Evolutionary conservation across 1,139 yeast species (phyloP), one percentile per base, ranked within the genome.

Genomic region (Candida sojae): DNA sequence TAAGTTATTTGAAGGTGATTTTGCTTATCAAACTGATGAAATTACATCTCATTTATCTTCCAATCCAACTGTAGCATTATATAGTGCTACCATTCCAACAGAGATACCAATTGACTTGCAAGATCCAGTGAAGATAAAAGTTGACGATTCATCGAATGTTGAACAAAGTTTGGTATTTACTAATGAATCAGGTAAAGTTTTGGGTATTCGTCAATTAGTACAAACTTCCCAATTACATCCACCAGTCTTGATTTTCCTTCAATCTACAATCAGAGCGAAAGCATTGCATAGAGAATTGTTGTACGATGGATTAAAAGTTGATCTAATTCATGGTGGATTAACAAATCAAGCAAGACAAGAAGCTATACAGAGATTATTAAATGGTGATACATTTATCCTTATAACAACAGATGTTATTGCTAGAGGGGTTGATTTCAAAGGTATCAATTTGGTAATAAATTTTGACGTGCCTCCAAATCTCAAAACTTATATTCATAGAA

Each of bases 351-450:
- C 93, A 70, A 82, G 99, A 71, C 92, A 89, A 51, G 85, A 83
- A 45, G 88, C 88, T 21, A 89, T 95, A 54, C 88, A 87, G 60
- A 73, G 89, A 54, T 95, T 93, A 70, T 88, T 84, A 62, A 80
- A 78, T 49, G 99, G 99, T 30, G 96, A 92, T 38, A 77, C 92
- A 37, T 95, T 99, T 99, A 96, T 95, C 43, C 77, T 95, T 54
- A 93, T 95, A 50, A 91, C 98, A 63, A 95, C 99, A 0, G 99
- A 95, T 68, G 97, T 95, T 47, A 73, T 95, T 48, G 86, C 98
- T 1, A 82, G 99, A 71, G 99, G 99, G 73, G 91, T 95, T 50
- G 99, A 95, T 68, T 95, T 95, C 73, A 90, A 90, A 62, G 98
- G 98, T 38, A 96, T 95, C 37, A 92, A 92, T 61, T 68, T 93